Evolutionary conservation across 805 yeast genomes (phyloP).

Genomic region (Blastobotrys robertii): DNA sequence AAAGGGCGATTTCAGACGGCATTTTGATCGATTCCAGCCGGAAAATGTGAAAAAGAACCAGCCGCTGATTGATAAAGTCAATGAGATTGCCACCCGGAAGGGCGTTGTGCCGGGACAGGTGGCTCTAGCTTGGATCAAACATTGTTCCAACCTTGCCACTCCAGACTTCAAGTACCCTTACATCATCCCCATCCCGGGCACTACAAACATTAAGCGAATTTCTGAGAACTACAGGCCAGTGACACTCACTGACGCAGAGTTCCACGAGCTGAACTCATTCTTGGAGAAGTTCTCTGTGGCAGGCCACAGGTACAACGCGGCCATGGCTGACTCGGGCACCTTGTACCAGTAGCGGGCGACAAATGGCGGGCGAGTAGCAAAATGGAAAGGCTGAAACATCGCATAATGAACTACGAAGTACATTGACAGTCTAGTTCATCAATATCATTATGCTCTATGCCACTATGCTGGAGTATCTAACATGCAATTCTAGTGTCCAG

Average conservation of each 20-base stretch:
- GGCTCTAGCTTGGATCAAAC: slow-evolving; percentile 57
- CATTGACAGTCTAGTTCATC: too few species aligned
- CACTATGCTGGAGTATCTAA: too few species aligned
- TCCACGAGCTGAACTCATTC: slow-evolving; percentile 40
- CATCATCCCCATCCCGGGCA: slow-evolving; percentile 75
- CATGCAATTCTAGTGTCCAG: too few species aligned
- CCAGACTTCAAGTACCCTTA: slow-evolving; percentile 33
- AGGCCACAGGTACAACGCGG: slow-evolving; percentile 45
- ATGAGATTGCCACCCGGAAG: slow-evolving; percentile 38
- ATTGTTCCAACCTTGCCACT: slow-evolving; percentile 24
- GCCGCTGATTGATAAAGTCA: slow-evolving; percentile 38
- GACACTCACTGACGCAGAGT: slow-evolving; percentile 47
- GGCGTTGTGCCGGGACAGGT: slow-evolving; percentile 53
- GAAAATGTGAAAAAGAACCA: slow-evolving; percentile 50
- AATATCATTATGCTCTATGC: too few species aligned
- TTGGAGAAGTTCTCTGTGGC: slow-evolving; percentile 35
- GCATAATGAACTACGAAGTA: too few species aligned
- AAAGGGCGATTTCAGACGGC: slow-evolving; percentile 43
- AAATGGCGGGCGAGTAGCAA: too few species aligned
- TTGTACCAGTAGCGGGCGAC: background rate
- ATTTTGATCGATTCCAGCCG: slow-evolving; percentile 44
- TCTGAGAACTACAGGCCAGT: slow-evolving; percentile 43
- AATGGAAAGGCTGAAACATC: too few species aligned
- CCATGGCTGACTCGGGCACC: background rate
- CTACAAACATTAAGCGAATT: slow-evolving; percentile 50